Conservation (phyloP, 352 stramenopile genomes). For the Globisporangium lucens region DNA sequence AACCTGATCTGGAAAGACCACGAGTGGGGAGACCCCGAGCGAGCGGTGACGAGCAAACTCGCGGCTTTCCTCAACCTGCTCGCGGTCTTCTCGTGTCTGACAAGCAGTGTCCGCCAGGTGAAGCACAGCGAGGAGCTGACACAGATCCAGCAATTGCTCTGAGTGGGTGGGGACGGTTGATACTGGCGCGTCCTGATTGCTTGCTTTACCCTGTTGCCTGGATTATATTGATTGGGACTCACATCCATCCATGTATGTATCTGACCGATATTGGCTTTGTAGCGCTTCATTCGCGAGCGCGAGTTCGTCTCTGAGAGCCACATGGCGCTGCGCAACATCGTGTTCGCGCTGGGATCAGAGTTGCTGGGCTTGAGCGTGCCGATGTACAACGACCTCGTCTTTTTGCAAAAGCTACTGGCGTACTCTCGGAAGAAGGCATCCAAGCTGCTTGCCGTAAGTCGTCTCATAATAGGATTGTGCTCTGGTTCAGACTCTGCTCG, state of each 20-base stretch:
- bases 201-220: no score
- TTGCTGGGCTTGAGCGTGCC: background rate
- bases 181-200: background rate
- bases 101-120: constrained; percentile 1
- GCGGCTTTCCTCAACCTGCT: constrained; percentile 16
- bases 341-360: constrained; percentile 11
- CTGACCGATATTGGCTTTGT: background rate
- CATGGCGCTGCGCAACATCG: constrained; percentile 16
- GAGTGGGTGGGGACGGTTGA: background rate
- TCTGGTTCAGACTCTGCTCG: background rate
- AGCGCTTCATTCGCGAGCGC: constrained; percentile 21
- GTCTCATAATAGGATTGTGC: background rate
- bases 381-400: constrained; percentile 15
- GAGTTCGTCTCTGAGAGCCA: constrained; percentile 17
- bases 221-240: no score
- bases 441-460: constrained; percentile 8
- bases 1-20: constrained; percentile 9
- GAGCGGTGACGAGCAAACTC: background rate
- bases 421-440: constrained; percentile 14
- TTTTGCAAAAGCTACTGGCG: constrained; percentile 15
- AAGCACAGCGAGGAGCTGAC: constrained; percentile 17
- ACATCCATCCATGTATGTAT: no score
- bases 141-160: constrained; percentile 14
- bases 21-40: constrained; percentile 12
- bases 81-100: constrained; percentile 12